Evolutionary conservation across 2,329 filamentous ascomycete species (phyloP), one percentile per base, ranked within the genome.

Genomic region (Dothideomycetes sp.): DNA sequence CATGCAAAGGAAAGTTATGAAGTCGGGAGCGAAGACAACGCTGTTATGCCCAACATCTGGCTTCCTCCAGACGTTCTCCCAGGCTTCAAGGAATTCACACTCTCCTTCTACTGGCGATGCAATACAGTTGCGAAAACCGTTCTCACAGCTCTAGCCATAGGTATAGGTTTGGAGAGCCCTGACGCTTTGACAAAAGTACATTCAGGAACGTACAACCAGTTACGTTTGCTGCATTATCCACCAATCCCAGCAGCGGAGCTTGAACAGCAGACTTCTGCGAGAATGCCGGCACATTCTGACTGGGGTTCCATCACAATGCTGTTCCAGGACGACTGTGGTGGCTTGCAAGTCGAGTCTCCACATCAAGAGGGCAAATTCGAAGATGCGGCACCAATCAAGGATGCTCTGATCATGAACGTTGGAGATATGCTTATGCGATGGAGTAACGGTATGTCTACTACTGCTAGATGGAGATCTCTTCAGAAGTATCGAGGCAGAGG

Each of bases 41-140:
- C 53, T 4, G 54, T 63, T 1, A 61, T 65, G 41, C 59, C 61
- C 18, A 71, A 72, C 45, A 63, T 68, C 24, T 71, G 68, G 68
- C 53, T 69, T 1, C 65, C 66, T 1, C 64, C 70, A 4, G 51
- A 60, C 4, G 57, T 60, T 1, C 56, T 71, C 1, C 66, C 67
- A 0, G 61, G 60, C 3, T 72, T 71, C 47, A 59, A 60, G 12
- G 24, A 45, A 5, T 59, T 60, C 9, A 46, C 39, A 7, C 45
- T 46, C 10, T 32, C 44, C 47, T 58, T 62, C 47, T 64, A 62
- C 45, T 55, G 53, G 42, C 41, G 49, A 5, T 56, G 58, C 27
- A 56, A 56, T 32, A 25, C 44, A 4, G 44, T 58, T 7, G 53
- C 55, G 11, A 48, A 53, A 15, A 44, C 53, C 16, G 41, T 63